phyloP scores from a whole-genome alignment of 1,139 yeast genomes.

The Yamadazyma atlantica region DNA sequence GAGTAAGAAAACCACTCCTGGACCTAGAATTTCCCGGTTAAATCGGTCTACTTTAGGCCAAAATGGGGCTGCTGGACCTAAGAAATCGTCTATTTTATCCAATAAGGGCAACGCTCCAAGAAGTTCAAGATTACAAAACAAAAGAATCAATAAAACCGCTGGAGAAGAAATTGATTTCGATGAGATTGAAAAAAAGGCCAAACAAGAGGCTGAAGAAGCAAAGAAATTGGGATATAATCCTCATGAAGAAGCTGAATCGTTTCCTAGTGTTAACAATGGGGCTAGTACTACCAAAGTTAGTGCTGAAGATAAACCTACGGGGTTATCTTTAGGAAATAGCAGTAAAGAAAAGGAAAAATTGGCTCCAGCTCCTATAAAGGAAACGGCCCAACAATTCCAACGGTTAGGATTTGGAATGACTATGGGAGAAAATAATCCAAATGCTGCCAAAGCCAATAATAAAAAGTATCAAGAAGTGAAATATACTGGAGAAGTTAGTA shows the following conservation, averaged over 20 bases:
- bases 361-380: conserved; percentile 45
- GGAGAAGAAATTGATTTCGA: conserved; percentile 82
- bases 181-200: conserved; percentile 84
- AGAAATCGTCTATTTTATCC: conserved; percentile 37
- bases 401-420: conserved; percentile 86
- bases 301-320: conserved; percentile 4
- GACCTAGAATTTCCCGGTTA: conserved; percentile 18
- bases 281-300: conserved; percentile 6
- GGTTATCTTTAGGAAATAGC: conserved; percentile 14
- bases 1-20: conserved; percentile 22
- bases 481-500: conserved; percentile 70
- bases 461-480: conserved; percentile 49
- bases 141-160: conserved; percentile 45
- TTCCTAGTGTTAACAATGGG: conserved; percentile 7
- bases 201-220: conserved; percentile 75
- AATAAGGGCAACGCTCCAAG: conserved; percentile 49
- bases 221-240: conserved; percentile 74
- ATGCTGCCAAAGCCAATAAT: conserved; percentile 23
- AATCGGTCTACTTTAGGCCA: conserved; percentile 12
- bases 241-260: conserved; percentile 27
- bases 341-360: conserved; percentile 17
- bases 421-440: conserved; percentile 37
- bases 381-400: conserved; percentile 70
- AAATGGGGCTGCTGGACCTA: conserved; percentile 20
- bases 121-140: conserved; percentile 57